phyloP scores from a whole-genome alignment of 1,284 basidiomycete species.

The Pascua guehoae region DNA sequence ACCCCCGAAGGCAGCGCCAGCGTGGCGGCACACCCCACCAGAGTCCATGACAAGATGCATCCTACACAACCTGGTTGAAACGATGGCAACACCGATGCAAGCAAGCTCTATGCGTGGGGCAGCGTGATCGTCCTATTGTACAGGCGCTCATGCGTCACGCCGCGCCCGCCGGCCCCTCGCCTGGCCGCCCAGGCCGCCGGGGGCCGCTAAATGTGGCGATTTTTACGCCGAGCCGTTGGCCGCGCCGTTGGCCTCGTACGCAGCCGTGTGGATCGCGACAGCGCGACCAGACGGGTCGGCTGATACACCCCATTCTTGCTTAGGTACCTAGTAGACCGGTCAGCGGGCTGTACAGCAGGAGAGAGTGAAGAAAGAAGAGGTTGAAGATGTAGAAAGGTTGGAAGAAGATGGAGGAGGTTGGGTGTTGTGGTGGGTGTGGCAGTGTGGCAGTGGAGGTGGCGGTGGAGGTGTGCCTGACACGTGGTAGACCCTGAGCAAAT shows the following conservation, averaged over 20 bases:
- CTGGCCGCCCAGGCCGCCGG: neutral
- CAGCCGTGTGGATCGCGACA: slow-evolving; percentile 92
- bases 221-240: slow-evolving; percentile 3
- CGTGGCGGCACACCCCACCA: no score
- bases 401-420: neutral
- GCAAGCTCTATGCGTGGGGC: no score
- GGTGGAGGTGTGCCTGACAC: neutral
- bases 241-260: slow-evolving; percentile 56
- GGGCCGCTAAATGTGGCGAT: no score
- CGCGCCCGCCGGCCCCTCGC: neutral
- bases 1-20: no score
- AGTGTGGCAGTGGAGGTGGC: neutral
- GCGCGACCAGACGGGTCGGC: slow-evolving; percentile 92
- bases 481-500: neutral
- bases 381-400: neutral
- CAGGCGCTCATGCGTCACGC: no score
- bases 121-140: no score
- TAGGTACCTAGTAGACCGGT: neutral
- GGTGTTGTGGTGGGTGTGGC: neutral
- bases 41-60: slow-evolving; percentile 1
- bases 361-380: no score
- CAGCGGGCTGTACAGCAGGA: no score
- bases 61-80: neutral
- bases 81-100: no score
- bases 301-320: slow-evolving; percentile 87